Conservation (phyloP, 768 basidiomycete species). For the Xanthoconium purpureum region DNA sequence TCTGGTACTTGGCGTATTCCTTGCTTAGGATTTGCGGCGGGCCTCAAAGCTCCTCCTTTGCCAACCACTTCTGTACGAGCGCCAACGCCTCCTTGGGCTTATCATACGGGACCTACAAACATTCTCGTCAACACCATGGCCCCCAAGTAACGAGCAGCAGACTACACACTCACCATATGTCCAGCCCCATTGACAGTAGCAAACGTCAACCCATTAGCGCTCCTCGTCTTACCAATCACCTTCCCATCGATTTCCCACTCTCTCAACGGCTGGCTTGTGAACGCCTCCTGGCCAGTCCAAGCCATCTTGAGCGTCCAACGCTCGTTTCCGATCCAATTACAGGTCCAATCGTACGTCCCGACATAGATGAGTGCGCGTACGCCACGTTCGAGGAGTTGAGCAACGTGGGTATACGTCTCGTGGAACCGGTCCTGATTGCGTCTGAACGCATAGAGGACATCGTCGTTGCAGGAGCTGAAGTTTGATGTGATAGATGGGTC, state of each 20-base stretch:
- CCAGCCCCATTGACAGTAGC: neutral
- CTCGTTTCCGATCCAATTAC: constrained; percentile 52
- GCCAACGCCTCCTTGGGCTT: constrained; percentile 54
- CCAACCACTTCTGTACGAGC: constrained; percentile 50
- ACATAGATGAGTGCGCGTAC: constrained; percentile 61
- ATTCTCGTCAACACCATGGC: neutral
- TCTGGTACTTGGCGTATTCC: too few species aligned
- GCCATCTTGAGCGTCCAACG: constrained; percentile 67
- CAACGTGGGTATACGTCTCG: constrained; percentile 35
- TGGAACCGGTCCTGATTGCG: constrained; percentile 41
- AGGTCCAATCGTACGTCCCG: constrained; percentile 72
- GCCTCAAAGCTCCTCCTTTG: constrained; percentile 22
- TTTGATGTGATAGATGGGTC: constrained; percentile 42
- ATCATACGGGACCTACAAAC: constrained; percentile 54
- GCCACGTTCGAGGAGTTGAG: constrained; percentile 52
- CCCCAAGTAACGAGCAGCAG: neutral
- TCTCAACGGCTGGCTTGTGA: constrained; percentile 39
- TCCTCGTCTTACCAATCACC: constrained; percentile 6
- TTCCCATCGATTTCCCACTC: constrained; percentile 53
- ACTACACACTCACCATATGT: constrained; percentile 57
- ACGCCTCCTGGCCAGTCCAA: constrained; percentile 55
- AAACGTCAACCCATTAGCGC: neutral
- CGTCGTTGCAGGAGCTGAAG: constrained; percentile 39
- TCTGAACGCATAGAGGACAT: constrained; percentile 50
- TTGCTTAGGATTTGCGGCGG: too few species aligned